Conservation (phyloP, 306 rosid species). For the Castanea sativa region DNA sequence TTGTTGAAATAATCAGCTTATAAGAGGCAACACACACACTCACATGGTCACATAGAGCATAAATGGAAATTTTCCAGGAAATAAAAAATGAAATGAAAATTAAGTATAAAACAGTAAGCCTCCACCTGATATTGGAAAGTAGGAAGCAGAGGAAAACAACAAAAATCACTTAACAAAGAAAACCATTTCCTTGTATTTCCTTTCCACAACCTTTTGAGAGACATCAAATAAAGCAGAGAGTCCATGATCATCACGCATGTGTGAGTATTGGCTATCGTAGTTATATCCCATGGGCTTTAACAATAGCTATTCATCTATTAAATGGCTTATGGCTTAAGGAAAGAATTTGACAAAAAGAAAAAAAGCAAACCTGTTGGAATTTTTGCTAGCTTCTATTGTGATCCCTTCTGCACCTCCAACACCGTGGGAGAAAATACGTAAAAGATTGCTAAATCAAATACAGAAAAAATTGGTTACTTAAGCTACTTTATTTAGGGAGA, state of each 20-base stretch:
- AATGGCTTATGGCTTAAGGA: not conserved
- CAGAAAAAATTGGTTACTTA: slow-evolving; percentile 15
- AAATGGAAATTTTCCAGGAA: not conserved
- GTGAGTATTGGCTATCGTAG: not conserved
- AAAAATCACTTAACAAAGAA: not conserved
- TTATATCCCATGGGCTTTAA: not conserved
- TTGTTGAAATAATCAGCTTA: not conserved
- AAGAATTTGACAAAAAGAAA: not conserved
- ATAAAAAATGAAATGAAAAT: not conserved
- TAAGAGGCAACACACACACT: not conserved
- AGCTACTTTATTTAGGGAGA: not conserved
- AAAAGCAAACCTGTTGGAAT: slow-evolving; percentile 39
- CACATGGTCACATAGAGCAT: not conserved
- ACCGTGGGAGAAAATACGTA: slow-evolving; percentile 49
- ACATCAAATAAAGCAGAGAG: not conserved
- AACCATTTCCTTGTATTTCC: not conserved
- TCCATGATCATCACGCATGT: not conserved
- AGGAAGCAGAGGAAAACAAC: not conserved
- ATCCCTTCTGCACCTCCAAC: slow-evolving; percentile 44
- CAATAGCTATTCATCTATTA: not conserved
- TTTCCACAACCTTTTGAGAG: not conserved
- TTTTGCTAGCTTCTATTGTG: slow-evolving; percentile 46
- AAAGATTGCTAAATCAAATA: slow-evolving; percentile 49
- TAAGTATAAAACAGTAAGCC: not conserved
- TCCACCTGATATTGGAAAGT: too few relatives aligned